Percentiles rank a stretch among this genome's conserved stretches.
These are phyloP conservation scores for Thermothielavioides terrestris DNA, from an alignment of 495 filamentous ascomycete species.

Conservation along the genomic window DNA sequence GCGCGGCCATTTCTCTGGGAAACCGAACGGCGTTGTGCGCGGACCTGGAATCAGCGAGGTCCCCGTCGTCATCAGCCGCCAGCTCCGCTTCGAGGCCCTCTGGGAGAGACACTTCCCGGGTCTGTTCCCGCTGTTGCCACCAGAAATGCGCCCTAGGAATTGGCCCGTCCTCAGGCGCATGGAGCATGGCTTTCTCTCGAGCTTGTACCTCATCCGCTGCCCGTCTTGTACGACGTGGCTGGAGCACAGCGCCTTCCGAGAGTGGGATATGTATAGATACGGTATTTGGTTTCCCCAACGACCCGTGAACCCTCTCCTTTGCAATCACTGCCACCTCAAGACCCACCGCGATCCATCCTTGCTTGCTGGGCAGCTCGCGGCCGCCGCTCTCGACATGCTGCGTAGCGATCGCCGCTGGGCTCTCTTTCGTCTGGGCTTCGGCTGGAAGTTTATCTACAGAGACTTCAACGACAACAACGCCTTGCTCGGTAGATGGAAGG, in stretches of 20 bases:
- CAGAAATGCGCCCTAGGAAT: neutral
- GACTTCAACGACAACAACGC: neutral
- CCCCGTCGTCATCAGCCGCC: neutral
- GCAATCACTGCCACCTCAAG: neutral
- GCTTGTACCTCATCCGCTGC: neutral
- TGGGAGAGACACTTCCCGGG: neutral
- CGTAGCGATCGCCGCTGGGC: neutral
- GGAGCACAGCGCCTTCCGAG: neutral
- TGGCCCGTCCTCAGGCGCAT: neutral
- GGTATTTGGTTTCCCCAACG: neutral
- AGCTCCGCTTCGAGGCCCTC: neutral
- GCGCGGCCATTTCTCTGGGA: neutral
- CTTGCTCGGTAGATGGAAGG: neutral
- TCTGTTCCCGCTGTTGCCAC: neutral
- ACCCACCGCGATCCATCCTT: neutral
- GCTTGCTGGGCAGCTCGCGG: neutral
- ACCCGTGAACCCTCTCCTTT: neutral
- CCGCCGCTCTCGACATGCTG: neutral
- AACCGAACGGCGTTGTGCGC: neutral
- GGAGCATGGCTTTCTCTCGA: neutral
- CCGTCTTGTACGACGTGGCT: conserved; percentile 1
- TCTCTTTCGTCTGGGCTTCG: neutral
- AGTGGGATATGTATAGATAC: neutral
- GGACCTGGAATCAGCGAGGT: neutral
- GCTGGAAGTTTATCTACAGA: neutral